Evolutionary conservation across 2,329 filamentous ascomycete species (phyloP).

Genomic region (Fusarium odoratissimum): DNA sequence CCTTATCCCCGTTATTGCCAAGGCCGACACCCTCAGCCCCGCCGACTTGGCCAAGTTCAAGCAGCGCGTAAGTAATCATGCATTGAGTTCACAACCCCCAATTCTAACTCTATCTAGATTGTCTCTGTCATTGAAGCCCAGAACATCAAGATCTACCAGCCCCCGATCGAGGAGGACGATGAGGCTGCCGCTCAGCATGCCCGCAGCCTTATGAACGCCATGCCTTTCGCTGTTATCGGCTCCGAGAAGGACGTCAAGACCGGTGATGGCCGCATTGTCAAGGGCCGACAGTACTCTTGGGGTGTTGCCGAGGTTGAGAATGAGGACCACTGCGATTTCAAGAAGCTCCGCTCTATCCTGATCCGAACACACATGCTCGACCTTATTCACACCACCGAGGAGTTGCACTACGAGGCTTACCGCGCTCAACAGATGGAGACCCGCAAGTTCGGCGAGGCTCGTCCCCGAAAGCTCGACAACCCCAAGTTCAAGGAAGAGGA

Average conservation of each 20-base stretch:
- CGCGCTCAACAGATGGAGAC: conserved; percentile 99
- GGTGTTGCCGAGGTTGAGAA: conserved; percentile 99
- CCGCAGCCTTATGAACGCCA: conserved; percentile 91
- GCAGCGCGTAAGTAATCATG: conserved; percentile 75
- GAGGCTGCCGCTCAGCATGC: conserved; percentile 96
- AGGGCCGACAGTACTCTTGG: conserved; percentile 99
- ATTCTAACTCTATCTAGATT: conserved; percentile 68
- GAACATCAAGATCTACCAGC: conserved; percentile 99
- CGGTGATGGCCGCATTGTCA: conserved; percentile 93
- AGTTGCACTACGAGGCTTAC: conserved; percentile 99
- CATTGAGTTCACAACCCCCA: background rate
- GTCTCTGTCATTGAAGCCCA: conserved; percentile 96
- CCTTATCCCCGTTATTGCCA: conserved; percentile 97
- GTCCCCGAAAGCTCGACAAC: conserved; percentile 98
- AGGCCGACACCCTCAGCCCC: conserved; percentile 97
- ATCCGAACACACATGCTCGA: conserved; percentile 99
- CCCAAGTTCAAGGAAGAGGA: conserved; percentile 99
- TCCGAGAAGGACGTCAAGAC: conserved; percentile 99
- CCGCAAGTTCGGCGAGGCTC: conserved; percentile 97
- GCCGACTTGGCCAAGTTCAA: conserved; percentile 94
- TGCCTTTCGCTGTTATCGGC: conserved; percentile 99
- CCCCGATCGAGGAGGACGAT: conserved; percentile 97
- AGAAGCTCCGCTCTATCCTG: conserved; percentile 98
- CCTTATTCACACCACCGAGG: conserved; percentile 99
- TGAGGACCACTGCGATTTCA: conserved; percentile 99